Evolutionary conservation across 345 rosid genomes (phyloP).

Genomic region (Dimocarpus longan): DNA sequence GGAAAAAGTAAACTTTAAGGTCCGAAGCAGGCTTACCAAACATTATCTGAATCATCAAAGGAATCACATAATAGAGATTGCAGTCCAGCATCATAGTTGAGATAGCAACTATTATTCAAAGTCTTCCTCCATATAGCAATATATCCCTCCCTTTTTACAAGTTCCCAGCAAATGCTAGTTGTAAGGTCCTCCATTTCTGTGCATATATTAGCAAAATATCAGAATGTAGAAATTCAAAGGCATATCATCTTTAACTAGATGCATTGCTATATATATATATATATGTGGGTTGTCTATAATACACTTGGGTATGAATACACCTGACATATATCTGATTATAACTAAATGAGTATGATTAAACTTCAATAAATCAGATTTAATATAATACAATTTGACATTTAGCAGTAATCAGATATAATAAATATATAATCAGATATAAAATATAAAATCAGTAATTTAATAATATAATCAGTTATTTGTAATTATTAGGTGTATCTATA

Average conservation of each 20-base stretch:
- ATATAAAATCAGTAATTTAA: too few species aligned
- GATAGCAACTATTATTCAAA: constrained; percentile 61
- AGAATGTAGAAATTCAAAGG: constrained; percentile 12
- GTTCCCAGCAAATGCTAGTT: constrained; percentile 56
- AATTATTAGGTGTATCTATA: too few species aligned
- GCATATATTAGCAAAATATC: constrained; percentile 5
- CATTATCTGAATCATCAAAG: constrained; percentile 57
- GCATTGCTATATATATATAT: background rate
- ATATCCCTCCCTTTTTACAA: constrained; percentile 58
- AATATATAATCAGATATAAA: too few species aligned
- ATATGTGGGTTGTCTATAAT: too few species aligned
- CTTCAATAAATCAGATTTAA: too few species aligned
- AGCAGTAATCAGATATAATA: too few species aligned
- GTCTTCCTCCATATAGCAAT: constrained; percentile 67
- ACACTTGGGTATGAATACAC: too few species aligned
- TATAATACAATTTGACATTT: too few species aligned
- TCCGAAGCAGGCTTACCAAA: constrained; percentile 45
- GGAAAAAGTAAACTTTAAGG: background rate
- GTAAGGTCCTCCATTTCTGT: constrained; percentile 66
- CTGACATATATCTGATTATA: too few species aligned
- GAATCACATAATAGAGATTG: constrained; percentile 55
- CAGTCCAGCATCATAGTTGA: constrained; percentile 37
- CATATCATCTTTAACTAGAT: background rate
- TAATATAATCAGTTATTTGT: too few species aligned
- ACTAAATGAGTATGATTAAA: too few species aligned